Conservation (phyloP, 768 basidiomycete genomes). For the Lactarius quietus region DNA sequence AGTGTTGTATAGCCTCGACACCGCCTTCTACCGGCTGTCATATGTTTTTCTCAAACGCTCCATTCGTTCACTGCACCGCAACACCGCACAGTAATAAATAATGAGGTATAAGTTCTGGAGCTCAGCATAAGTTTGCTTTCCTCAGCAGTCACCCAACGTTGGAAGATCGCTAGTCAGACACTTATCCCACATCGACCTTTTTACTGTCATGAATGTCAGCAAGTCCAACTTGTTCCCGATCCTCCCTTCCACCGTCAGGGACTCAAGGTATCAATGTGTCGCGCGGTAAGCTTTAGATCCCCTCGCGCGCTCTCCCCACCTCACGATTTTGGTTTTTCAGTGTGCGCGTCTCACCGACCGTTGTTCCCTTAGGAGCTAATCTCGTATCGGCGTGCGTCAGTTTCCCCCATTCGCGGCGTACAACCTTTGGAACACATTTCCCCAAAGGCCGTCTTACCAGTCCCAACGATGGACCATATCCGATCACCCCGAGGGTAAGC, state of each 20-base stretch:
- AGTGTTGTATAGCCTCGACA: too few relatives aligned
- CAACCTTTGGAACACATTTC: not conserved
- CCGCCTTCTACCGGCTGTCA: too few relatives aligned
- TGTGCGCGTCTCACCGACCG: not conserved
- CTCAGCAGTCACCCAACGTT: too few relatives aligned
- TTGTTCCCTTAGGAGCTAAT: not conserved
- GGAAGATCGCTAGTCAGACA: too few relatives aligned
- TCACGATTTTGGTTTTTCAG: not conserved
- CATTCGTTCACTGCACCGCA: too few relatives aligned
- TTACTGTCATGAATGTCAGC: not conserved
- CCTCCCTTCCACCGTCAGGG: not conserved
- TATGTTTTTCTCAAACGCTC: too few relatives aligned
- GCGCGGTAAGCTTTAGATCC: not conserved
- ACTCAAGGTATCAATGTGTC: not conserved
- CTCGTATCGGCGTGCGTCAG: conserved; percentile 4
- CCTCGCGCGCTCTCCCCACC: not conserved
- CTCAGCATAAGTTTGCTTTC: too few relatives aligned
- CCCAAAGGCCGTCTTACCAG: conserved; percentile 3
- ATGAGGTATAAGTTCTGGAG: too few relatives aligned
- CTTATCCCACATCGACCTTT: too few relatives aligned
- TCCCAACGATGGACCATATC: conserved; percentile 6
- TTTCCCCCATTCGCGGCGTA: not conserved
- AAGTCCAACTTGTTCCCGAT: not conserved
- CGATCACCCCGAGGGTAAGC: conserved; percentile 16
- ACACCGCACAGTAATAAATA: too few relatives aligned